Evolutionary conservation across 495 filamentous ascomycete genomes (phyloP), one percentile per base, ranked within the genome.

Genomic region (Xylaria cubensis): DNA sequence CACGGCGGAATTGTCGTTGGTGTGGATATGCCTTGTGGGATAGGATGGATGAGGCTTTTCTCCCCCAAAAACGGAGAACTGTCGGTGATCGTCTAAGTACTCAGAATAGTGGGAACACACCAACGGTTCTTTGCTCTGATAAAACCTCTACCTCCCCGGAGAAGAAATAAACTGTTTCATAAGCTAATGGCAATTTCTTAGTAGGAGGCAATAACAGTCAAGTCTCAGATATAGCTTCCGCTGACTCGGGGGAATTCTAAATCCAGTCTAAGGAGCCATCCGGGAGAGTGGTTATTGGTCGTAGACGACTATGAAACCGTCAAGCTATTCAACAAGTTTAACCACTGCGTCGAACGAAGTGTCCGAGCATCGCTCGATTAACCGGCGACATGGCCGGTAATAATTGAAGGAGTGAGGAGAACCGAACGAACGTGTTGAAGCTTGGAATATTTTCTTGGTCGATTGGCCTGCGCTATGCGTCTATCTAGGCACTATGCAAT

Each of bases 281-380:
- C 34, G 3, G 55, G 8, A 59, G 17, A 55, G 51, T 26, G 6
- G 53, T 56, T 36, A 17, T 61, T 61, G 32, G 19, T 39, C 26
- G 15, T 56, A 2, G 51, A 56, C 51, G 26, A 56, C 53, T 56
- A 56, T 56, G 53, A 56, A 56, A 56, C 53, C 9, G 26, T 56
- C 17, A 5, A 56, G 53, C 3, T 32, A 29, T 56, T 53, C 53
- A 56, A 17, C 26, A 32, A 26, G 9, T 56, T 56, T 56, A 56
- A 26, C 53, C 53, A 56, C 32, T 5, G 6, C 12, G 13, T 32
- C 53, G 26, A 56, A 32, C 53, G 26, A 56, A n/a, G 53, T 26
- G 29, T 56, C 26, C 26, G 5, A 10, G 26, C 26, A 44, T 42
- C 10, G n/a, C 5, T 39, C 24, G 39, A 64, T 64, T 26, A 64